Conservation (phyloP, 768 basidiomycete species). For the Mycena metata region DNA sequence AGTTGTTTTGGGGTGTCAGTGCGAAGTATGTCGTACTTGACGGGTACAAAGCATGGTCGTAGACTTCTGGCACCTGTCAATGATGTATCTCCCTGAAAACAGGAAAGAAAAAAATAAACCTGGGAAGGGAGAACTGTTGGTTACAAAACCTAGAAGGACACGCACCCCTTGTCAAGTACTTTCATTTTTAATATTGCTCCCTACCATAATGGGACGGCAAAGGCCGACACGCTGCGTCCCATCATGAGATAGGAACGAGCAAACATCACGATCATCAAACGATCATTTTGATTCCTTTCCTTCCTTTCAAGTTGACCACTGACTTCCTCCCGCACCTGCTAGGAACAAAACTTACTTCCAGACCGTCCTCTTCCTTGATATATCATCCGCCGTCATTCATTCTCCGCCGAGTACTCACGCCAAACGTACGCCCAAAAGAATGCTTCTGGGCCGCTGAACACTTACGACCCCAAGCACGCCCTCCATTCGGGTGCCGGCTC, state of each 20-base stretch:
- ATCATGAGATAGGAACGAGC: conserved; percentile 12
- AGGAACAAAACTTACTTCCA: conserved; percentile 26
- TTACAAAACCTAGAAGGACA: conserved; percentile 23
- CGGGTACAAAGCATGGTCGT: conserved; percentile 25
- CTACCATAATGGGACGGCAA: too few relatives aligned
- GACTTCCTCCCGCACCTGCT: conserved; percentile 24
- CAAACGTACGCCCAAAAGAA: conserved; percentile 21
- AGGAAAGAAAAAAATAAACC: conserved; percentile 21
- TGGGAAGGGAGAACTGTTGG: conserved; percentile 5
- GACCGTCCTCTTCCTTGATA: conserved; percentile 25
- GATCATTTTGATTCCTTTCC: conserved; percentile 26
- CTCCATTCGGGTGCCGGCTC: conserved; percentile 17
- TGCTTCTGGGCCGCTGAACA: conserved; percentile 18
- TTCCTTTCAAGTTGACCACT: conserved; percentile 25
- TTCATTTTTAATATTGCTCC: conserved; percentile 17
- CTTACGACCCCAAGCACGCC: too few relatives aligned
- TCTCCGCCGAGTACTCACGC: conserved; percentile 18
- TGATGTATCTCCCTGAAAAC: conserved; percentile 25
- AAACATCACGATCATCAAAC: conserved; percentile 26
- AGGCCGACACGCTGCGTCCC: conserved; percentile 15
- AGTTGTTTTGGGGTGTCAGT: too few relatives aligned
- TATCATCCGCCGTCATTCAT: conserved; percentile 22
- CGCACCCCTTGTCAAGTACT: conserved; percentile 18
- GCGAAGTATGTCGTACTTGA: too few relatives aligned
- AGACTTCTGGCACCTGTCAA: conserved; percentile 29